These are phyloP conservation scores for Yamadazyma akitaensis DNA, from an alignment of 805 yeast species.

Conservation along the genomic window DNA sequence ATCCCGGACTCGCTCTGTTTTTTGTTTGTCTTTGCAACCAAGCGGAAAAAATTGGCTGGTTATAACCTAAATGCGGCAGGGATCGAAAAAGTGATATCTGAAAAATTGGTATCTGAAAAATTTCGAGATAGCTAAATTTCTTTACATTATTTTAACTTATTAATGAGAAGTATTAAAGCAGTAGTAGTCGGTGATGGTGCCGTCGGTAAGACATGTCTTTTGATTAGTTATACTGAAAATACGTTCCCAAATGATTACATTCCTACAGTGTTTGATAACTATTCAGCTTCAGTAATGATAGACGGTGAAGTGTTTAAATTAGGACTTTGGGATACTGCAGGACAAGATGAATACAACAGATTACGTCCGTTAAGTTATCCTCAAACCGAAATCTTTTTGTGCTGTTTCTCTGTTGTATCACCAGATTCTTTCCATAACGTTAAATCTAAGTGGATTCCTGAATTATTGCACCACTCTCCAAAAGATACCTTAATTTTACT, in stretches of 20 bases:
- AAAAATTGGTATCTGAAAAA: not conserved
- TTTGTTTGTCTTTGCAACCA: not conserved
- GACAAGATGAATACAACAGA: slow-evolving; percentile 89
- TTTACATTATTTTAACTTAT: not conserved
- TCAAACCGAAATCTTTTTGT: slow-evolving; percentile 82
- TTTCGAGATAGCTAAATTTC: not conserved
- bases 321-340: slow-evolving; percentile 96
- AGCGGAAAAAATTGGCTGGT: not conserved
- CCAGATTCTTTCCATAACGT: slow-evolving; percentile 81
- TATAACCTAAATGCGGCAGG: not conserved
- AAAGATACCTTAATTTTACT: slow-evolving; percentile 63
- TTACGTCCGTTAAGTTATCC: slow-evolving; percentile 88
- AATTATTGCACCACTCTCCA: slow-evolving; percentile 79
- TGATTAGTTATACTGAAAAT: slow-evolving; percentile 86
- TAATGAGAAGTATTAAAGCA: slow-evolving; percentile 83
- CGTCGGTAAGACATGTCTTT: slow-evolving; percentile 88
- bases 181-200: slow-evolving; percentile 96
- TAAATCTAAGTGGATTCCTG: slow-evolving; percentile 74
- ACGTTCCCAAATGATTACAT: slow-evolving; percentile 91
- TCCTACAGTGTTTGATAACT: slow-evolving; percentile 92
- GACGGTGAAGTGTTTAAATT: slow-evolving; percentile 79
- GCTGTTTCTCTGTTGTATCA: slow-evolving; percentile 81
- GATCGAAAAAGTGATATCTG: not conserved
- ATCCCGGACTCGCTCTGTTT: no score
- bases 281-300: slow-evolving; percentile 79